Evolutionary conservation across 345 rosid species (phyloP), one percentile per base, ranked within the genome.

Genomic region (Salix arbutifolia): DNA sequence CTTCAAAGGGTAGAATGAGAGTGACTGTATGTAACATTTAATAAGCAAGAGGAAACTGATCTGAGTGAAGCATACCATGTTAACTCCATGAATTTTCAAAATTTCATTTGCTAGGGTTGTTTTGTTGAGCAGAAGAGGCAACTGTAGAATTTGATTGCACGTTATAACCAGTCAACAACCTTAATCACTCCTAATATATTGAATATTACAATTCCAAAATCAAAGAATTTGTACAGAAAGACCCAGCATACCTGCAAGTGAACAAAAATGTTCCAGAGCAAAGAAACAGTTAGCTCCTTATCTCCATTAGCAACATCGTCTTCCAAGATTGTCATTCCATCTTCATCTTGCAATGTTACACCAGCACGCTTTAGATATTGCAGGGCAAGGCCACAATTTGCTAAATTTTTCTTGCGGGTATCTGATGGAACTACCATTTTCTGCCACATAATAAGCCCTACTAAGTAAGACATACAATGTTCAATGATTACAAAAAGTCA

Each of bases 181-280:
- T 60, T 46, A 67, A 48, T 42, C 78, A 64, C 44, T 30, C 40
- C 53, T 35, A 33, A 23, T 70, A 48, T 33, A 17, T 60, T 25
- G 11, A 67, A 53, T 35, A 50, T 21, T 14, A 23, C 11, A 21
- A n/a, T 75, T 71, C 18, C 23, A 69, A 38, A 67, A 60, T 9
- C 69, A 8, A 72, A 69, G 62, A 40, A 13, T 10, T 61, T 30
- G 44, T 50, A 61, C 21, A 52, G 40, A 69, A 48, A 65, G 77
- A 8, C 52, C 67, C 58, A 77, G 61, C 79, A 48, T n/a, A 92
- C 99, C 94, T 95, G 99, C 82, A 93, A 76, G 78, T 90, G 93
- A 69, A 89, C 86, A 88, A 95, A 95, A 74, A 91, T 86, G 82
- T 90, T 95, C 97, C 99, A 95, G 42, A 93, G 88, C 87, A 95